Evolutionary conservation across 352 stramenopile species (phyloP).

Genomic region (Globisporangium iwayamae): DNA sequence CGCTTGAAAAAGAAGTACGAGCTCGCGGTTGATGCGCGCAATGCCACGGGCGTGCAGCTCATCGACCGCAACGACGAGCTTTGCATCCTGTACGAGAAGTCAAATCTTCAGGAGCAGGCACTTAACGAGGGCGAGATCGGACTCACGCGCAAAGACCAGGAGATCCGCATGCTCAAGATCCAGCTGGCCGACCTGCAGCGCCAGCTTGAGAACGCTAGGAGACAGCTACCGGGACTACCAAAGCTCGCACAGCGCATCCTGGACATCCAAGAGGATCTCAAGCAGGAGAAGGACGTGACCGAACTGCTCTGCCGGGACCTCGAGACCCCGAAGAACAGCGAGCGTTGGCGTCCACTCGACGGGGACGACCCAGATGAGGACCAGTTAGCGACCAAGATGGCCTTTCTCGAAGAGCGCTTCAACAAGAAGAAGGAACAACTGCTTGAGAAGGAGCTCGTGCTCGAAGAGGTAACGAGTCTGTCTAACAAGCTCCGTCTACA

Average conservation of each 20-base stretch:
- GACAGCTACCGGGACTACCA: conserved; percentile 75
- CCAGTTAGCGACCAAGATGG: conserved; percentile 80
- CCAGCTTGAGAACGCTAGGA: conserved; percentile 67
- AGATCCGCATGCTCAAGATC: conserved; percentile 76
- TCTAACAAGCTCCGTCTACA: conserved; percentile 84
- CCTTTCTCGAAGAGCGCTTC: conserved; percentile 83
- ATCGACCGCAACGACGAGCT: conserved; percentile 96
- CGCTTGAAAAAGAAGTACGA: conserved; percentile 92
- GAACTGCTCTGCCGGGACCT: conserved; percentile 89
- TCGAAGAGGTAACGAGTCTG: conserved; percentile 90
- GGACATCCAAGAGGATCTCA: conserved; percentile 75
- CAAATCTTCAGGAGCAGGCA: conserved; percentile 86
- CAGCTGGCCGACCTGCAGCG: conserved; percentile 66
- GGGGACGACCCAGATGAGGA: conserved; percentile 90
- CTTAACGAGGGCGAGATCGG: conserved; percentile 78
- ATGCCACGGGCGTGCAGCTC: conserved; percentile 88
- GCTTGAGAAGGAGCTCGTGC: conserved; percentile 92
- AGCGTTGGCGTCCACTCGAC: conserved; percentile 85
- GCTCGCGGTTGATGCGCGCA: conserved; percentile 80
- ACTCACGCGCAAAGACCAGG: conserved; percentile 79
- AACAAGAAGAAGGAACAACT: conserved; percentile 91
- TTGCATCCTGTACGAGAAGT: conserved; percentile 94
- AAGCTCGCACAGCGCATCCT: conserved; percentile 81
- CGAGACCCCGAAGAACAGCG: conserved; percentile 87
- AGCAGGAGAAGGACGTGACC: conserved; percentile 82